These are phyloP conservation scores for Peribolospora baueri DNA, from an alignment of 768 basidiomycete species.

Conservation along the genomic window DNA sequence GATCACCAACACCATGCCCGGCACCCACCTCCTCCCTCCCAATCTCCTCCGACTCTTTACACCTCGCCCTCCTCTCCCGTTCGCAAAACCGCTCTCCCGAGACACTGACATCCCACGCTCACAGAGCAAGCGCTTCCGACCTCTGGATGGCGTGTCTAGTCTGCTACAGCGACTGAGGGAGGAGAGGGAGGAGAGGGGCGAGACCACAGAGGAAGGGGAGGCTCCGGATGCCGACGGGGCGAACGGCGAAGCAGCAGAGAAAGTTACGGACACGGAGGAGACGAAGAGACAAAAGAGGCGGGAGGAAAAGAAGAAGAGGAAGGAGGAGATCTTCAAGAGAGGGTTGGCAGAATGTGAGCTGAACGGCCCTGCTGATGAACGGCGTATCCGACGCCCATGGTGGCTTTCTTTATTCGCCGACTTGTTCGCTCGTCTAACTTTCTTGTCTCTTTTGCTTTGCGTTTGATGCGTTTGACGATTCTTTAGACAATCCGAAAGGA, in stretches of 20 bases:
- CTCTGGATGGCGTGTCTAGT: slow-evolving; percentile 48
- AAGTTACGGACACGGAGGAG: slow-evolving; percentile 48
- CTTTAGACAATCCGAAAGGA: slow-evolving; percentile 68
- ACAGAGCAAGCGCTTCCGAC: slow-evolving; percentile 11
- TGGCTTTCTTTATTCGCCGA: neutral
- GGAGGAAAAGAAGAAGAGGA: slow-evolving; percentile 54
- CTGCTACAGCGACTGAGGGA: slow-evolving; percentile 53
- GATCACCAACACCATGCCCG: no score
- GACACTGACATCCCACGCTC: slow-evolving; percentile 34
- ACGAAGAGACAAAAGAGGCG: slow-evolving; percentile 49
- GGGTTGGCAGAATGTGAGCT: slow-evolving; percentile 67
- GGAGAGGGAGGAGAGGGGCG: slow-evolving; percentile 36
- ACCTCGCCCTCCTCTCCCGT: slow-evolving; percentile 71
- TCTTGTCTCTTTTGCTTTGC: neutral
- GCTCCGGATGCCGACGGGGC: slow-evolving; percentile 4
- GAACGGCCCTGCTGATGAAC: neutral
- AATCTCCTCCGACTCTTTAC: slow-evolving; percentile 93
- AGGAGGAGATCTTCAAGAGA: slow-evolving; percentile 44
- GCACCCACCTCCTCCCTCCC: slow-evolving; percentile 61
- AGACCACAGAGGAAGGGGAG: slow-evolving; percentile 11
- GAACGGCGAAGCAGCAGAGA: slow-evolving; percentile 2
- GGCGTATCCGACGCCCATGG: no score
- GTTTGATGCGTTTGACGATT: neutral
- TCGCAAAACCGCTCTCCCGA: slow-evolving; percentile 56
- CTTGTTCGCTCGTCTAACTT: neutral